Evolutionary conservation across 192 early-diverging fungal species (phyloP).

Genomic region (Coemansia sp.): DNA sequence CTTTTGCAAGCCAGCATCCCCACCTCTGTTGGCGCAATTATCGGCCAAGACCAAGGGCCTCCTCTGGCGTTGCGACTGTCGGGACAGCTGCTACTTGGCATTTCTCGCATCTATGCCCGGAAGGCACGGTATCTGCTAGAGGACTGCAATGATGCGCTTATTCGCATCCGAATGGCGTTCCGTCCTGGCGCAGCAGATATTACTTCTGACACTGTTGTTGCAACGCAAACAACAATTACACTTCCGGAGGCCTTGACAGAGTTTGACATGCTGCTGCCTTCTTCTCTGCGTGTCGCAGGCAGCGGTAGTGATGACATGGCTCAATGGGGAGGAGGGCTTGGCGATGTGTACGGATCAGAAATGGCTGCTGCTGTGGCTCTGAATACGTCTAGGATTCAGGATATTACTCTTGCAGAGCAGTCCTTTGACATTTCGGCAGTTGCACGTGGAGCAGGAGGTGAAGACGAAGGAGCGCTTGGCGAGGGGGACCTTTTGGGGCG

Average conservation of each 20-base stretch:
- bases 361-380: conserved; percentile 34
- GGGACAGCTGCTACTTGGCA: conserved; percentile 94
- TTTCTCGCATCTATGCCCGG: conserved; percentile 92
- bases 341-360: conserved; percentile 4
- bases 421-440: conserved; percentile 56
- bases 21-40: conserved; percentile 83
- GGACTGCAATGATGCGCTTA: conserved; percentile 94
- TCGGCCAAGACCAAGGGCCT: conserved; percentile 70
- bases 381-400: conserved; percentile 65
- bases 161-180: conserved; percentile 91
- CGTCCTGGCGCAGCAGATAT: conserved; percentile 79
- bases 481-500: conserved; percentile 57
- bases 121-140: conserved; percentile 97
- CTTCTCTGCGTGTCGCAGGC: conserved; percentile 54
- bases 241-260: conserved; percentile 84
- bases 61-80: conserved; percentile 93
- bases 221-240: conserved; percentile 83
- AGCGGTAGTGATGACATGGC: background rate
- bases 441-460: conserved; percentile 32
- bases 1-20: conserved; percentile 92
- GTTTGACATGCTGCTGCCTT: conserved; percentile 88
- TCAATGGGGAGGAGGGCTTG: background rate
- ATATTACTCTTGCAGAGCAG: conserved; percentile 69
- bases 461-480: conserved; percentile 36
- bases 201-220: conserved; percentile 68